A percentile compares a stretch with the other conserved stretches of the same genome.
Evolutionary conservation across 164 flowering plant genomes (phyloP).

Genomic region (Magnolia officinalis): DNA sequence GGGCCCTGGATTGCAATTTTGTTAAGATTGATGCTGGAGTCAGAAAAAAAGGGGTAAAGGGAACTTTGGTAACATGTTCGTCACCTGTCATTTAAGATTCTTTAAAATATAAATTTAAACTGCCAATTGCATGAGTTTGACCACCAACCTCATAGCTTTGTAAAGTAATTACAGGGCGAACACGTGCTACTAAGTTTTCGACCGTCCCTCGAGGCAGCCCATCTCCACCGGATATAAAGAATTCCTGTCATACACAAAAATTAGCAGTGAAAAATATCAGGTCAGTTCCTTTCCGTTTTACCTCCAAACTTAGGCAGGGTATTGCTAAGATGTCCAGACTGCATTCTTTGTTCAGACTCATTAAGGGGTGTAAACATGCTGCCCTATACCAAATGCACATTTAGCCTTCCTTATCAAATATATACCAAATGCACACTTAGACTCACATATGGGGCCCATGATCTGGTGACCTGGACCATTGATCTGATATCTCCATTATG

Average conservation of each 20-base stretch:
- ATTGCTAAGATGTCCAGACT: not conserved
- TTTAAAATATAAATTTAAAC: too few relatives aligned
- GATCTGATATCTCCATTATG: too few relatives aligned
- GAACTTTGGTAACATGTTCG: too few relatives aligned
- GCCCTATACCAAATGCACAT: too few relatives aligned
- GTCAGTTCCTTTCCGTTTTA: not conserved
- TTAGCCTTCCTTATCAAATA: too few relatives aligned
- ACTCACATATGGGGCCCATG: too few relatives aligned
- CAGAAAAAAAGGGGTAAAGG: too few relatives aligned
- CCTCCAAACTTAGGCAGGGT: not conserved
- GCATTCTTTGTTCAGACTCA: too few relatives aligned
- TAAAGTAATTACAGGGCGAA: constrained; percentile 67
- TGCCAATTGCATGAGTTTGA: not conserved
- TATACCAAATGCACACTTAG: too few relatives aligned
- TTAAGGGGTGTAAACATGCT: too few relatives aligned
- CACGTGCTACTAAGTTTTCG: constrained; percentile 85
- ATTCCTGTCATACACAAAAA: constrained; percentile 51
- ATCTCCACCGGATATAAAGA: constrained; percentile 97
- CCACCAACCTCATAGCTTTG: constrained; percentile 77
- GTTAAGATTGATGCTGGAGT: not conserved
- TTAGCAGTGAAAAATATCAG: not conserved
- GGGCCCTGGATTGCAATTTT: not conserved
- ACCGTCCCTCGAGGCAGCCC: constrained; percentile 98
- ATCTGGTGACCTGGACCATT: too few relatives aligned
- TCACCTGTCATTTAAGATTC: too few relatives aligned